Percentiles rank a stretch among this genome's conserved stretches.
phyloP scores from a whole-genome alignment of 2,329 filamentous ascomycete species.

The Epicoccum nigrum region DNA sequence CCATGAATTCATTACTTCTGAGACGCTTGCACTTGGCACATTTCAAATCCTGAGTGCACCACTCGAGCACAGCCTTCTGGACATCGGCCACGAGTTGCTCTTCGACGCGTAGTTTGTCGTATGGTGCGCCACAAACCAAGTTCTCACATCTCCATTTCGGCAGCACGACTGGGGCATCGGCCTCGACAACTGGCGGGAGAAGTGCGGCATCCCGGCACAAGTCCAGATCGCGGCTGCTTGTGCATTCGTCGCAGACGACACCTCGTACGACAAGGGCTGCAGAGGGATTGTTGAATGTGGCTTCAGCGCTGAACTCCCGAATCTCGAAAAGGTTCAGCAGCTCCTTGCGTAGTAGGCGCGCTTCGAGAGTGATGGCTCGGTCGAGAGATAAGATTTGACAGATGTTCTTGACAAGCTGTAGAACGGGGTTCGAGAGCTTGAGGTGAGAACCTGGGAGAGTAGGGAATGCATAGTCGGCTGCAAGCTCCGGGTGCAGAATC shows the following conservation, averaged over 20 bases:
- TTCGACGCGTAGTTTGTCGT: constrained; percentile 80
- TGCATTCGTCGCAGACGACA: constrained; percentile 88
- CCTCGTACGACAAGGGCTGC: constrained; percentile 74
- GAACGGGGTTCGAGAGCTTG: constrained; percentile 69
- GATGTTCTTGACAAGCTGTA: constrained; percentile 90
- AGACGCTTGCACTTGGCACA: constrained; percentile 73
- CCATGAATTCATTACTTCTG: constrained; percentile 90
- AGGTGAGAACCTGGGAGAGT: constrained; percentile 75
- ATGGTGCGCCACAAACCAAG: constrained; percentile 68
- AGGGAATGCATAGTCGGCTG: constrained; percentile 86
- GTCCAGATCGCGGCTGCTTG: constrained; percentile 85
- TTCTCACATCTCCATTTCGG: constrained; percentile 75
- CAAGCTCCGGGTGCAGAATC: constrained; percentile 85
- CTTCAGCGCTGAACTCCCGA: constrained; percentile 88
- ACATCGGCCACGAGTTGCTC: constrained; percentile 80
- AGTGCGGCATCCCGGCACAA: constrained; percentile 89
- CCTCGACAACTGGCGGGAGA: constrained; percentile 55
- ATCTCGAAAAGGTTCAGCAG: constrained; percentile 90
- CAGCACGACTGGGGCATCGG: constrained; percentile 56
- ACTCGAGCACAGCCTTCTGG: constrained; percentile 75
- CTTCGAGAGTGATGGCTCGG: constrained; percentile 87
- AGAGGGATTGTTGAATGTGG: constrained; percentile 85
- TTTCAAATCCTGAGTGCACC: constrained; percentile 88
- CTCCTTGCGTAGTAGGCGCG: constrained; percentile 85
- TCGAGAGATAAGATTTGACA: constrained; percentile 93